Percentiles rank a stretch among this genome's conserved stretches.
Conservation (phyloP, 352 stramenopile species). For the Globisporangium cylindrosporum region DNA sequence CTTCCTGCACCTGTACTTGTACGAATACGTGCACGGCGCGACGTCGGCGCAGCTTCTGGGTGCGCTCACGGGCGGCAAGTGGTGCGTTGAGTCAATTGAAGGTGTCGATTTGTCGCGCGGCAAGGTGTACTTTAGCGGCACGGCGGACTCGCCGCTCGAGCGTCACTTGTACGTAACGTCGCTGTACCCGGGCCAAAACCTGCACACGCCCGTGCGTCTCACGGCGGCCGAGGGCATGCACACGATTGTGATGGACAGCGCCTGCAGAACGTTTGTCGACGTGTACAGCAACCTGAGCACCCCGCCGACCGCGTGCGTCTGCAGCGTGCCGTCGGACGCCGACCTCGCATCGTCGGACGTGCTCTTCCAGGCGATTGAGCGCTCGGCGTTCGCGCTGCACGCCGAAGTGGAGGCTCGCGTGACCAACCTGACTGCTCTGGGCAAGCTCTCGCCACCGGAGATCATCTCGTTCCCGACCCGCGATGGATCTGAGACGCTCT, state of each 20-base stretch:
- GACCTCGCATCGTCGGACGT: conserved; percentile 30
- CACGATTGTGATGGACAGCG: conserved; percentile 88
- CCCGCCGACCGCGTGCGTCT: conserved; percentile 56
- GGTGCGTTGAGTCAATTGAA: conserved; percentile 82
- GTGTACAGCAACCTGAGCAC: conserved; percentile 79
- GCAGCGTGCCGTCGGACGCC: conserved; percentile 43
- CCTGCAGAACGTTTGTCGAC: conserved; percentile 77
- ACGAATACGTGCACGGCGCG: conserved; percentile 76
- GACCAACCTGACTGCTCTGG: conserved; percentile 34
- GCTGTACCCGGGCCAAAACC: conserved; percentile 38
- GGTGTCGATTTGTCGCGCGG: conserved; percentile 76
- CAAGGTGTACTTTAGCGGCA: conserved; percentile 89
- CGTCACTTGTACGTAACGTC: conserved; percentile 89
- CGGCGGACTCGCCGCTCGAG: conserved; percentile 85
- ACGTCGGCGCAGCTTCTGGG: conserved; percentile 42
- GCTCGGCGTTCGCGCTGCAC: conserved; percentile 53
- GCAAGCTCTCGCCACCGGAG: conserved; percentile 58
- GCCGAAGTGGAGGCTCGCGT: conserved; percentile 60
- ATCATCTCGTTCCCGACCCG: conserved; percentile 82
- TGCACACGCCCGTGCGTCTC: conserved; percentile 63
- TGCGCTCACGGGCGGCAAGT: conserved; percentile 61
- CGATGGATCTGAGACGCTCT: conserved; percentile 83
- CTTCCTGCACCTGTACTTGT: conserved; percentile 96
- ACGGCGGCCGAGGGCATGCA: conserved; percentile 87
- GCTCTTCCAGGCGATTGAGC: conserved; percentile 40